Percentiles rank a stretch among this genome's conserved stretches.
These are phyloP conservation scores for Albugo laibachii DNA, from an alignment of 352 stramenopile species.

Conservation along the genomic window DNA sequence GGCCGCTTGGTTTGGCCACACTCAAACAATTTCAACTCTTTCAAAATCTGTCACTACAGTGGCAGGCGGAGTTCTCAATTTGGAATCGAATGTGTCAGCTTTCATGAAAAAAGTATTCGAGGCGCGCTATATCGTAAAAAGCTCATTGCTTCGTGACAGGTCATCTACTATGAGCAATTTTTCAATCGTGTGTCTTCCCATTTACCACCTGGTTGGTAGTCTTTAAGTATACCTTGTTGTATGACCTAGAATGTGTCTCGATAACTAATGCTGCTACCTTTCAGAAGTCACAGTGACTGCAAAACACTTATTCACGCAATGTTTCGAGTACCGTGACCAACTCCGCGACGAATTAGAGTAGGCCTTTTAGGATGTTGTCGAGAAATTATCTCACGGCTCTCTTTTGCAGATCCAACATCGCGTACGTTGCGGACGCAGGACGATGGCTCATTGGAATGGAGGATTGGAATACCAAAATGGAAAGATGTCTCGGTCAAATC, in stretches of 20 bases:
- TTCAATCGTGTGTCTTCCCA: conserved; percentile 48
- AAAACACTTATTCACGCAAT: conserved; percentile 34
- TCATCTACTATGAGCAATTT: conserved; percentile 70
- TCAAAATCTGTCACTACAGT: conserved; percentile 65
- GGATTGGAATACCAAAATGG: conserved; percentile 78
- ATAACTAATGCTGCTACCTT: not conserved
- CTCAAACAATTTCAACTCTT: conserved; percentile 67
- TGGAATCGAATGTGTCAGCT: conserved; percentile 56
- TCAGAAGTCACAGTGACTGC: conserved; percentile 33
- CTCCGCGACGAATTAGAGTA: conserved; percentile 70
- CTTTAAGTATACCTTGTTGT: not conserved
- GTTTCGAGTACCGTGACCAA: conserved; percentile 67
- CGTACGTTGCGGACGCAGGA: conserved; percentile 46
- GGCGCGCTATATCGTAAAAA: not conserved
- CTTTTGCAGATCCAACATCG: conserved; percentile 25
- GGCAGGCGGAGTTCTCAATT: conserved; percentile 36
- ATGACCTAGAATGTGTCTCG: not conserved
- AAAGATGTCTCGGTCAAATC: conserved; percentile 59
- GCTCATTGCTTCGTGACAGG: conserved; percentile 11
- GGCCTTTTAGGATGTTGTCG: conserved; percentile 1
- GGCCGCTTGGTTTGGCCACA: conserved; percentile 62
- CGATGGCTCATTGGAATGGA: conserved; percentile 69
- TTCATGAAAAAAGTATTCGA: conserved; percentile 71
- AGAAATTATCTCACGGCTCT: not conserved
- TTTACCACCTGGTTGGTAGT: conserved; percentile 20